Conservation (phyloP, 208 protist genomes). For the Acanthamoeba polyphaga region DNA sequence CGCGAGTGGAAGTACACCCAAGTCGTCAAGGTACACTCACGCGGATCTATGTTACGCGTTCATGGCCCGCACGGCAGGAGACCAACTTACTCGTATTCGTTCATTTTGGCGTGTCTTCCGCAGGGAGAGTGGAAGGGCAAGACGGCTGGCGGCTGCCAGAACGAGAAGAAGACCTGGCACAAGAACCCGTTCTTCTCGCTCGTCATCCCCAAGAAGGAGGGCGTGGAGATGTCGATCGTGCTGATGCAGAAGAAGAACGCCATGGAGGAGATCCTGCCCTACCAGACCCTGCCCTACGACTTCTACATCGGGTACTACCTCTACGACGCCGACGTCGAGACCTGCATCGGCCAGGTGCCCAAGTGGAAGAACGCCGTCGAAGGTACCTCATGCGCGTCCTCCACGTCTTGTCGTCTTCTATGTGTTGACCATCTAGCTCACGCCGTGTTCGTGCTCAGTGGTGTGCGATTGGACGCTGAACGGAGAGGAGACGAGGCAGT, state of each 20-base stretch:
- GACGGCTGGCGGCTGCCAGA: constrained; percentile 59
- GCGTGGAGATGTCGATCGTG: constrained; percentile 59
- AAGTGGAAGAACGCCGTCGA: constrained; percentile 71
- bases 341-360: constrained; percentile 24
- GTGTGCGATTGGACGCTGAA: constrained; percentile 35
- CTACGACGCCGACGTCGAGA: constrained; percentile 65
- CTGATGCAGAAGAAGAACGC: constrained; percentile 69
- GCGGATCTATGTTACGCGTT: no score
- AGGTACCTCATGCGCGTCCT: background rate
- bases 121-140: constrained; percentile 60
- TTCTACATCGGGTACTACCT: constrained; percentile 69
- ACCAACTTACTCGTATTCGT: background rate
- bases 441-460: background rate
- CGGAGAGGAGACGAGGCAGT: background rate
- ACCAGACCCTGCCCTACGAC: constrained; percentile 69
- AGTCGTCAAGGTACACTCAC: background rate
- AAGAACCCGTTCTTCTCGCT: constrained; percentile 69
- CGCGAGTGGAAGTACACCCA: constrained; percentile 38
- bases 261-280: constrained; percentile 67
- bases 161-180: constrained; percentile 73
- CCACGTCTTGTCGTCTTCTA: background rate
- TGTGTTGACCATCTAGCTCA: background rate
- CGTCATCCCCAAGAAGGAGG: constrained; percentile 63
- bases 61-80: background rate
- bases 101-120: no score